Evolutionary conservation across 148 eudicot genomes (phyloP).

Genomic region (Simmondsia chinensis): DNA sequence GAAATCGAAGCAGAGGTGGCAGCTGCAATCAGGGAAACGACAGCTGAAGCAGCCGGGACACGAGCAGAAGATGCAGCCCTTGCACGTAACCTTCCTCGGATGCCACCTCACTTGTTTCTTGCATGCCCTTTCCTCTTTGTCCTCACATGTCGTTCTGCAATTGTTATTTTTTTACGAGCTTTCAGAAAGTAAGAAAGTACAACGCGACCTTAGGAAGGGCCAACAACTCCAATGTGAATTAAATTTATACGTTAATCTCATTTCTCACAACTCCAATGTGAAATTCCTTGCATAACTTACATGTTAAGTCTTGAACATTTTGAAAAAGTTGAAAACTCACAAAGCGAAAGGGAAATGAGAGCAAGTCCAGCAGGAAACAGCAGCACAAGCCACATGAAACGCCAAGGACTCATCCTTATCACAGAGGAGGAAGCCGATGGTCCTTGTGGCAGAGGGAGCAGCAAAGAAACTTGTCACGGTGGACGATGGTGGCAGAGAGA

Average conservation of each 20-base stretch:
- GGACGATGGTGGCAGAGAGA: neutral
- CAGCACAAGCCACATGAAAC: conserved; percentile 14
- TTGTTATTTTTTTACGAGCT: too few species aligned
- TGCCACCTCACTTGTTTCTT: conserved; percentile 11
- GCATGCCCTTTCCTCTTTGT: conserved; percentile 3
- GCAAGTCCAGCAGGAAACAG: conserved; percentile 10
- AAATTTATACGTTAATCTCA: neutral
- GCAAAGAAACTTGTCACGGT: conserved; percentile 10
- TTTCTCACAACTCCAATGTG: neutral
- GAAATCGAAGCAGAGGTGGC: conserved; percentile 20
- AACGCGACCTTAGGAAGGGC: neutral
- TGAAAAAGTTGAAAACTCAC: neutral
- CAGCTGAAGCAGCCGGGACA: conserved; percentile 26
- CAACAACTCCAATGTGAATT: neutral
- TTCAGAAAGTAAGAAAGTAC: neutral
- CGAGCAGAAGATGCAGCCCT: conserved; percentile 23
- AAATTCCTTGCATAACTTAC: neutral
- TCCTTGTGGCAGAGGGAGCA: conserved; percentile 12
- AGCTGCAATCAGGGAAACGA: conserved; percentile 23
- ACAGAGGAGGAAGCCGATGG: conserved; percentile 6
- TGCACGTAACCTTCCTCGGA: conserved; percentile 5
- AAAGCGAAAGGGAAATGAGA: neutral
- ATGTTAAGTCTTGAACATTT: neutral
- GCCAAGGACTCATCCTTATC: neutral
- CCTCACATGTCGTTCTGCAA: too few species aligned